These are phyloP conservation scores for Cylindrotheca closterium DNA, from an alignment of 108 stramenopile species.

Conservation along the genomic window DNA sequence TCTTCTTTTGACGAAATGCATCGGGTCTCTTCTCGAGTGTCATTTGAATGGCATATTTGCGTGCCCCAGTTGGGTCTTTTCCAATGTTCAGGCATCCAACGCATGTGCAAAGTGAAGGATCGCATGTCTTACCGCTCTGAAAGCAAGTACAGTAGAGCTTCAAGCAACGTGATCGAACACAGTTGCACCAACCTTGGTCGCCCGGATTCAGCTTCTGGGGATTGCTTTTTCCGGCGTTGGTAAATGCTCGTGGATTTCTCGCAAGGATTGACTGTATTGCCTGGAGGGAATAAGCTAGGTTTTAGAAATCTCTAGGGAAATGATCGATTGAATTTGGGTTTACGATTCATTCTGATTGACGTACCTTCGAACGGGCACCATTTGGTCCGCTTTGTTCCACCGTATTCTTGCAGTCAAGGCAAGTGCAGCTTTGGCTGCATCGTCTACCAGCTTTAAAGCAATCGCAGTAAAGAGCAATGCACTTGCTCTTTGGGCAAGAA, in stretches of 20 bases:
- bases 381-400: slow-evolving; percentile 37
- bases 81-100: slow-evolving; percentile 48
- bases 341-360: background rate
- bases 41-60: slow-evolving; percentile 40
- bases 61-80: slow-evolving; percentile 28
- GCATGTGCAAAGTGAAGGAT: slow-evolving; percentile 46
- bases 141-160: slow-evolving; percentile 95
- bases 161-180: slow-evolving; percentile 78
- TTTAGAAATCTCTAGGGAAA: background rate
- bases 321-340: no score
- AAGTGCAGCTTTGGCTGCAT: slow-evolving; percentile 56
- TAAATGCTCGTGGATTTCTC: slow-evolving; percentile 59
- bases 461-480: slow-evolving; percentile 92
- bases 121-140: slow-evolving; percentile 65
- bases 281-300: background rate
- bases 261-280: slow-evolving; percentile 57
- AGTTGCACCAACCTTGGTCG: slow-evolving; percentile 84
- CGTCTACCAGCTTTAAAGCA: slow-evolving; percentile 84
- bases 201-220: slow-evolving; percentile 32
- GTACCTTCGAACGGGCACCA: slow-evolving; percentile 46
- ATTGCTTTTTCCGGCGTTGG: slow-evolving; percentile 31
- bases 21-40: slow-evolving; percentile 55
- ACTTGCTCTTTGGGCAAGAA: slow-evolving; percentile 82
- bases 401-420: slow-evolving; percentile 61
- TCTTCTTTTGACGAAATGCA: slow-evolving; percentile 42